These are phyloP conservation scores for Aurantiochytrium sp. DNA, from an alignment of 108 stramenopile genomes.

Conservation along the genomic window DNA sequence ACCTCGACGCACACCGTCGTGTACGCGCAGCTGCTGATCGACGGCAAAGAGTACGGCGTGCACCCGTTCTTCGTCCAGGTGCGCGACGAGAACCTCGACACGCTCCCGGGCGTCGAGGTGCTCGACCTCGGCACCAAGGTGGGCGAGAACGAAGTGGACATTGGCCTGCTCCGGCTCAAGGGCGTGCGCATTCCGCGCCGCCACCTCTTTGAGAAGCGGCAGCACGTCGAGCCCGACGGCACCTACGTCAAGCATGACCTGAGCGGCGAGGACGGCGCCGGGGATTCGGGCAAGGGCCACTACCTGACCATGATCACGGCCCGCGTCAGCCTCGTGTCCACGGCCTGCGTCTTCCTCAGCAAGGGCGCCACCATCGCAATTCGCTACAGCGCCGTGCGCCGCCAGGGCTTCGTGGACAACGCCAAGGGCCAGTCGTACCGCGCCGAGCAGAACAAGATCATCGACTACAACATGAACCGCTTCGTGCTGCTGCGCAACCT, in stretches of 20 bases:
- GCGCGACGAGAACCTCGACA: conserved; percentile 10
- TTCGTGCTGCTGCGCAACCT: conserved; percentile 10
- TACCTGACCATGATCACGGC: conserved; percentile 29
- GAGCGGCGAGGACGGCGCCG: background rate
- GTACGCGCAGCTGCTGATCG: conserved; percentile 84
- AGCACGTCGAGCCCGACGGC: background rate
- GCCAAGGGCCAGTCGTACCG: background rate
- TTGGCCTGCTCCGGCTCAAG: conserved; percentile 27
- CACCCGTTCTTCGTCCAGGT: conserved; percentile 29
- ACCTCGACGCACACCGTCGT: conserved; percentile 94
- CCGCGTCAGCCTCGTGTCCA: background rate
- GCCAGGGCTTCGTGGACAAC: conserved; percentile 17
- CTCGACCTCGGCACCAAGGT: conserved; percentile 25
- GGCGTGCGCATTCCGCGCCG: conserved; percentile 5
- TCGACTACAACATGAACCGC: conserved; percentile 25
- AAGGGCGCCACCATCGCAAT: conserved; percentile 27
- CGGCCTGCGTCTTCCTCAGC: background rate
- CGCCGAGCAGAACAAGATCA: conserved; percentile 25
- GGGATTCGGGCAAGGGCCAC: background rate
- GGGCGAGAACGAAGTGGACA: conserved; percentile 35
- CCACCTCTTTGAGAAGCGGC: background rate
- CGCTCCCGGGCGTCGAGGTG: conserved; percentile 3
- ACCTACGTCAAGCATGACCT: background rate
- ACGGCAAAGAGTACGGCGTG: conserved; percentile 29
- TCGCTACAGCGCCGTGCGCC: conserved; percentile 23